Conservation (phyloP, 129 eudicot genomes). For the Solidago caesia region DNA sequence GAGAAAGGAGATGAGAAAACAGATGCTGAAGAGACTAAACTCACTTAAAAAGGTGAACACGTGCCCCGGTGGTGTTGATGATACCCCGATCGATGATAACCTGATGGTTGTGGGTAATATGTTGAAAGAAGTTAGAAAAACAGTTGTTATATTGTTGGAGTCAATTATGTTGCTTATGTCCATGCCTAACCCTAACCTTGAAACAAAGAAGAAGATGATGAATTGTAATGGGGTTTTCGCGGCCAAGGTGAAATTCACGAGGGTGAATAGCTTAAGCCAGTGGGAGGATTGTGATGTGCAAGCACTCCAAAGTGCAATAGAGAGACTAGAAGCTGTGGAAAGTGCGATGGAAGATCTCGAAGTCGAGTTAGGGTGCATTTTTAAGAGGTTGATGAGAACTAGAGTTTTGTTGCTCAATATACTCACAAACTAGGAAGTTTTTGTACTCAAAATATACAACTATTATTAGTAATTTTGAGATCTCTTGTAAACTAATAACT, state of each 20-base stretch:
- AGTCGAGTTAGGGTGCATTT: constrained; percentile 66
- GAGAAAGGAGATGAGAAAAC: constrained; percentile 64
- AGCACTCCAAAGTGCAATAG: constrained; percentile 37
- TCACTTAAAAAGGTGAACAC: constrained; percentile 47
- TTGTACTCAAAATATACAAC: constrained; percentile 6
- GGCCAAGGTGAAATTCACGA: constrained; percentile 38
- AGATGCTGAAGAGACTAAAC: constrained; percentile 49
- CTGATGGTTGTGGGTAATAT: constrained; percentile 52
- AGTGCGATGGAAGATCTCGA: constrained; percentile 74
- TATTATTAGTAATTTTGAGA: background rate
- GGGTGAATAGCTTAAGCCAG: constrained; percentile 51
- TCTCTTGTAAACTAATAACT: background rate
- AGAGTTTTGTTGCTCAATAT: constrained; percentile 88
- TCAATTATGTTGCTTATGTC: constrained; percentile 62
- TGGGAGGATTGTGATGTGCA: constrained; percentile 70
- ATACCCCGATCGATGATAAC: constrained; percentile 39
- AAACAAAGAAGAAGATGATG: constrained; percentile 1
- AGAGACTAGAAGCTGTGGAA: constrained; percentile 67
- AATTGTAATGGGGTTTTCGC: constrained; percentile 41
- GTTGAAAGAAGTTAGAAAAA: constrained; percentile 60
- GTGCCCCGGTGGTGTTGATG: constrained; percentile 15
- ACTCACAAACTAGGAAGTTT: constrained; percentile 44
- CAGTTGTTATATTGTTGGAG: constrained; percentile 51
- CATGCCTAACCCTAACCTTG: constrained; percentile 62
- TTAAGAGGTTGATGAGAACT: constrained; percentile 71